Base-by-base conservation (phyloP, 805 yeast genomes). In the Saturnispora kantuleensis region DNA sequence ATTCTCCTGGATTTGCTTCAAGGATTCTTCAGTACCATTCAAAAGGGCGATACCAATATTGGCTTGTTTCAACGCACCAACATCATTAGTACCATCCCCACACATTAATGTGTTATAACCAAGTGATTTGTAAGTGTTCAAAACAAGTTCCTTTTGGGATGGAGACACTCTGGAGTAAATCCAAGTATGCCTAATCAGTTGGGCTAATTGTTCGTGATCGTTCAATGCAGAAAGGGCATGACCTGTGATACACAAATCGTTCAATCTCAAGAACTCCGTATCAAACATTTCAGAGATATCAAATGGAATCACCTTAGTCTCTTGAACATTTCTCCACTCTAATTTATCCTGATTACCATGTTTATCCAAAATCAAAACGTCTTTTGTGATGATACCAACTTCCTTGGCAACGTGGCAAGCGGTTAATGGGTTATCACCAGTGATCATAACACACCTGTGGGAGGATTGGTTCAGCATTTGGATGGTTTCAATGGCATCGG, bases 71-170 rank as follows among this genome's bases (percentile, higher is more conserved):
- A 93, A 76, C 44, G 98, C 98, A 65, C 98, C 98, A 41, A 93
- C 98, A 71, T 93, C 98, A 61, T 93, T 93, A n/a, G 98, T 93
- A 67, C 98, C 98, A 67, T 93, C 98, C 72, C 98, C 98, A 67
- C 98, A 93, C 98, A 93, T 93, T 56, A 93, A 74, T 18, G 97
- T 93, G 59, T 78, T 83, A 66, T 90, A 93, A 21, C 96, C 96
- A 62, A 86, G 74, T 50, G 78, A 81, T 64, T 90, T 93, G 62
- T 86, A 76, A 33, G 88, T 76, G 50, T 79, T 81, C 57, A 93
- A 71, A 55, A 93, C 80, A 53, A 83, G 87, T 66, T 93, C 98
- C 67, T 93, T 93, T 68, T 93, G 98, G 21, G 83, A 59, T 35
- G 98, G 98, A 6, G 97, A 90, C 30, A 93, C 97, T 68, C 98